A percentile compares a stretch with the other conserved stretches of the same genome.
Conservation (phyloP, 257 asterid species). For the Solanum acaule region DNA sequence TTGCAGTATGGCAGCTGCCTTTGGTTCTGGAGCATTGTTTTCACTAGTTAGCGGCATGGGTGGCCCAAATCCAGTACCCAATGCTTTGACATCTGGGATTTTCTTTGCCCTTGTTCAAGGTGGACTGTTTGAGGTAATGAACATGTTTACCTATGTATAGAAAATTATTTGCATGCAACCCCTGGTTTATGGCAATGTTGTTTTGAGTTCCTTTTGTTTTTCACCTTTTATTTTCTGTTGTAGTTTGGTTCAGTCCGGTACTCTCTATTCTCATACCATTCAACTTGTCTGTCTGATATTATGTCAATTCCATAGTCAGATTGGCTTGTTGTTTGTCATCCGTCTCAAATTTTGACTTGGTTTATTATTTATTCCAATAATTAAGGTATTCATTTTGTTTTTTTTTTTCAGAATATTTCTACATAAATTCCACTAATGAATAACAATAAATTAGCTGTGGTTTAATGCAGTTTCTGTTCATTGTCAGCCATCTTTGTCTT, state of each 20-base stretch:
- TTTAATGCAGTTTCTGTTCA: background rate
- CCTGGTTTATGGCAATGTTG: background rate
- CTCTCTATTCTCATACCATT: background rate
- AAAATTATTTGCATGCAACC: background rate
- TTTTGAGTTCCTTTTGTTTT: background rate
- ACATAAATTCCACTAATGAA: background rate
- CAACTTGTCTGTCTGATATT: background rate
- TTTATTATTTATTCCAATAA: background rate
- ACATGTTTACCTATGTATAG: background rate
- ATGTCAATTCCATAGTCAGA: background rate
- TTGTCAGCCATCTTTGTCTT: background rate
- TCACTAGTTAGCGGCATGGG: constrained; percentile 78
- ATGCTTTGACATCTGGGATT: constrained; percentile 69
- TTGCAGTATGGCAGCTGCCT: constrained; percentile 92
- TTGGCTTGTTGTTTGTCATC: background rate
- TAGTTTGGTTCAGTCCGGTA: background rate
- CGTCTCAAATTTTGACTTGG: background rate
- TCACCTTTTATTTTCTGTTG: background rate
- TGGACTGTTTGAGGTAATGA: constrained; percentile 72
- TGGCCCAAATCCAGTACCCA: constrained; percentile 65
- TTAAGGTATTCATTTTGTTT: background rate
- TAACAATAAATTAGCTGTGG: background rate
- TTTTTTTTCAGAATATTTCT: background rate
- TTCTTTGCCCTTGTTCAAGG: constrained; percentile 90
- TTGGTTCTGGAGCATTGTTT: constrained; percentile 88